A percentile compares a stretch with the other conserved stretches of the same genome.
Conservation (phyloP, 805 yeast genomes). For the Lipomyces spencermartinsiae region DNA sequence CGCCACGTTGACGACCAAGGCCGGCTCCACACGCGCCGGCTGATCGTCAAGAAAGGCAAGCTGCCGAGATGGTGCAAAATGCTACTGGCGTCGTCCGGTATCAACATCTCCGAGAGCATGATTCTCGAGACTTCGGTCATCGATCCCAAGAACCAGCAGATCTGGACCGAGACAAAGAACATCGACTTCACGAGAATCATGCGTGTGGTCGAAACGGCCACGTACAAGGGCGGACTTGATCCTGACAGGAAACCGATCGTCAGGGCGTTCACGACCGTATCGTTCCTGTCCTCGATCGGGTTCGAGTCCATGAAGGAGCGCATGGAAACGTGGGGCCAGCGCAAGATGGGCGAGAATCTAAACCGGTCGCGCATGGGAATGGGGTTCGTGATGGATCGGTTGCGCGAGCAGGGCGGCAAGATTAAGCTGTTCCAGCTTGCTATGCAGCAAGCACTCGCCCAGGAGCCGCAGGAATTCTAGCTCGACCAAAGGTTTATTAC, state of each 20-base stretch:
- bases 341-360: slow-evolving; percentile 70
- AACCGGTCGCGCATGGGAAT: slow-evolving; percentile 73
- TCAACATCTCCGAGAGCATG: slow-evolving; percentile 71
- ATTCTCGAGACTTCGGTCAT: slow-evolving; percentile 78
- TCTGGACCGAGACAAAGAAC: slow-evolving; percentile 78
- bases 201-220: slow-evolving; percentile 77
- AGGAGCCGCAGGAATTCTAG: not conserved
- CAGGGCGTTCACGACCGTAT: slow-evolving; percentile 29
- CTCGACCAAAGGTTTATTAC: not conserved
- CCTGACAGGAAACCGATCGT: slow-evolving; percentile 63
- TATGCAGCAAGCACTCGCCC: slow-evolving; percentile 32
- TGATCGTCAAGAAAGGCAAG: slow-evolving; percentile 79
- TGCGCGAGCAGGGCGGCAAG: slow-evolving; percentile 44
- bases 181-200: slow-evolving; percentile 82
- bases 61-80: slow-evolving; percentile 81
- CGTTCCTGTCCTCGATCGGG: slow-evolving; percentile 56
- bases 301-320: slow-evolving; percentile 67
- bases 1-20: slow-evolving; percentile 66
- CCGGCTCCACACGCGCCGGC: slow-evolving; percentile 69
- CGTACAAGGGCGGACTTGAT: slow-evolving; percentile 50
- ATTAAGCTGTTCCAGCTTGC: slow-evolving; percentile 36
- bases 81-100: slow-evolving; percentile 57
- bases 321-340: slow-evolving; percentile 83
- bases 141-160: slow-evolving; percentile 60
- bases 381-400: slow-evolving; percentile 73